Conservation (phyloP, 2,329 filamentous ascomycete species). For the Aquanectria penicillioides region DNA sequence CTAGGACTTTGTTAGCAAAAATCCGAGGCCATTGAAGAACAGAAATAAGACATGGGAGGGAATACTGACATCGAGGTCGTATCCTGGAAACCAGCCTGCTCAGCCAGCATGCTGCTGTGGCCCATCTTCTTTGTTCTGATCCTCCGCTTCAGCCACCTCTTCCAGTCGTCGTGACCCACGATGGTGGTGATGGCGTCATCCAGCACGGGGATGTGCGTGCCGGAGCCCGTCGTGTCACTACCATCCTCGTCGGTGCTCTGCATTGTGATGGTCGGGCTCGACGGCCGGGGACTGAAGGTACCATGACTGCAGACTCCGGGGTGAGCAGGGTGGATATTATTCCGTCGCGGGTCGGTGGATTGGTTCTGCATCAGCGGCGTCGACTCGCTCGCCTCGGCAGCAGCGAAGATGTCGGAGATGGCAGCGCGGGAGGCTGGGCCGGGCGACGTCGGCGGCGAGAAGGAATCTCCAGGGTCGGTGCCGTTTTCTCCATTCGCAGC, state of each 20-base stretch:
- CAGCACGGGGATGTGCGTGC: slow-evolving; percentile 48
- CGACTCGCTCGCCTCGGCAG: slow-evolving; percentile 52
- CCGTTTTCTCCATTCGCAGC: no score
- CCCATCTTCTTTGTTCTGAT: slow-evolving; percentile 74
- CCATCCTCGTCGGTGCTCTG: slow-evolving; percentile 44
- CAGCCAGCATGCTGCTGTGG: slow-evolving; percentile 76
- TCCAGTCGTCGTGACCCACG: slow-evolving; percentile 57
- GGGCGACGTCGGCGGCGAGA: slow-evolving; percentile 36
- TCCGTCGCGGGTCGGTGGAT: slow-evolving; percentile 29
- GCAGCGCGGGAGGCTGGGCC: slow-evolving; percentile 35
- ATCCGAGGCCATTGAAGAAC: neutral
- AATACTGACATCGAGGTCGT: slow-evolving; percentile 75
- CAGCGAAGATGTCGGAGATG: slow-evolving; percentile 32
- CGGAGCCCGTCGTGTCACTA: slow-evolving; percentile 46
- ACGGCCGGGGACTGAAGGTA: slow-evolving; percentile 77
- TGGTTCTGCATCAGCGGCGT: slow-evolving; percentile 59
- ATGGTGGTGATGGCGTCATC: slow-evolving; percentile 52
- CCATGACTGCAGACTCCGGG: slow-evolving; percentile 73
- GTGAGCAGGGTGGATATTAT: slow-evolving; percentile 48
- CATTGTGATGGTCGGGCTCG: slow-evolving; percentile 55
- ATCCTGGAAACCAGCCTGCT: slow-evolving; percentile 78
- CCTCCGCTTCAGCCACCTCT: slow-evolving; percentile 59
- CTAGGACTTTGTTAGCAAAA: slow-evolving; percentile 52
- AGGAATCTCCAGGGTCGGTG: slow-evolving; percentile 23
- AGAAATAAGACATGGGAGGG: neutral